These are phyloP conservation scores for Yarrowia yakushimensis DNA, from an alignment of 805 yeast species.

Conservation along the genomic window DNA sequence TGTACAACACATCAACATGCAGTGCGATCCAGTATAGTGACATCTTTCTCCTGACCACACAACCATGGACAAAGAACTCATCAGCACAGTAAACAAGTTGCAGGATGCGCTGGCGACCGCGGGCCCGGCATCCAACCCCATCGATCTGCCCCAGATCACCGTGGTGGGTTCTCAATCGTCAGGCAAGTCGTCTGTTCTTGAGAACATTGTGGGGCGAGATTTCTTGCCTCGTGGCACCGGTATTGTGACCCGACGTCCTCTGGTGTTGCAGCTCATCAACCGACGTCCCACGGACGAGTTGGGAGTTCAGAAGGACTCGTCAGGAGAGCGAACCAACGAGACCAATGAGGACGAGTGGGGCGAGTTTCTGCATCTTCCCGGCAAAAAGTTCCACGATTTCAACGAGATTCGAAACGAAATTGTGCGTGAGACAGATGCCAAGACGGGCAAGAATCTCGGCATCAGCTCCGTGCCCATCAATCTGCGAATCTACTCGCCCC, in stretches of 20 bases:
- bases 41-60: neutral
- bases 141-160: conserved; percentile 91
- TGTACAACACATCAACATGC: neutral
- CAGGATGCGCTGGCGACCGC: conserved; percentile 91
- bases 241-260: conserved; percentile 85
- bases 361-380: conserved; percentile 90
- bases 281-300: conserved; percentile 44
- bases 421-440: conserved; percentile 83
- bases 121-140: conserved; percentile 91
- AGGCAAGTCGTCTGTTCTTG: conserved; percentile 86
- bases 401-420: conserved; percentile 87
- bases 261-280: conserved; percentile 76
- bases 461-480: conserved; percentile 91
- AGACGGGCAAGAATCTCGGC: conserved; percentile 70
- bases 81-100: conserved; percentile 24
- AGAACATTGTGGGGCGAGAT: conserved; percentile 87
- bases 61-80: conserved; percentile 21
- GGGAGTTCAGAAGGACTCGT: neutral
- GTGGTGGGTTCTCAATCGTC: conserved; percentile 90
- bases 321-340: neutral
- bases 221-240: conserved; percentile 91
- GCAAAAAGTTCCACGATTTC: conserved; percentile 80
- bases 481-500: conserved; percentile 88
- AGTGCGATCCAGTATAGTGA: no score
- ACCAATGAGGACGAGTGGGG: conserved; percentile 76